These are phyloP conservation scores for Hylodesmum podocarpum DNA, from an alignment of 306 rosid genomes.

Conservation along the genomic window DNA sequence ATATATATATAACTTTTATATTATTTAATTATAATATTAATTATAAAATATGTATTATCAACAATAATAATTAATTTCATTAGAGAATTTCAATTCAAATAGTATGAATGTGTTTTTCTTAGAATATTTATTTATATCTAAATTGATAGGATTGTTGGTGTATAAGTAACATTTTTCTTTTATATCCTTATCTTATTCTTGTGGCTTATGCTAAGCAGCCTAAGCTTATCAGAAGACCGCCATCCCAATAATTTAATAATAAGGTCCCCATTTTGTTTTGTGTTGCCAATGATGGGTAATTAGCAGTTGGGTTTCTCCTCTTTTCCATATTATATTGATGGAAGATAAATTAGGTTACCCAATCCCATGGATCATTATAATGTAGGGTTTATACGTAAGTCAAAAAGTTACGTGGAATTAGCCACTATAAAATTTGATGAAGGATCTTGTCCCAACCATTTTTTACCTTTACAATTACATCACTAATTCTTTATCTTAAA, in stretches of 20 bases:
- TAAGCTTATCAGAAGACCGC: not conserved
- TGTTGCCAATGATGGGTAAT: not conserved
- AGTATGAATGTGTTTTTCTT: too few species aligned
- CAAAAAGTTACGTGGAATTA: not conserved
- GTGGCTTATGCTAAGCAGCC: not conserved
- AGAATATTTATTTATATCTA: too few species aligned
- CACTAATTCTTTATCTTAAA: not conserved
- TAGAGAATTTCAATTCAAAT: too few species aligned
- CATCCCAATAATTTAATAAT: not conserved
- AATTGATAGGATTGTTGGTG: too few species aligned
- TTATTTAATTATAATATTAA: too few species aligned
- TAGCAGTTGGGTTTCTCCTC: constrained; percentile 19
- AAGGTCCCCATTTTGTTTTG: not conserved
- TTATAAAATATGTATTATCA: too few species aligned
- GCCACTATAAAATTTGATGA: not conserved
- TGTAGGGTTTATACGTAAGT: not conserved
- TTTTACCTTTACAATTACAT: not conserved
- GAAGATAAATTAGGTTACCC: constrained; percentile 38
- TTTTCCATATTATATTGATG: constrained; percentile 6
- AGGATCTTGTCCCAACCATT: not conserved
- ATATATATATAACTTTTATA: too few species aligned
- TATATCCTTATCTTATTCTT: not conserved
- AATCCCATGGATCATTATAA: constrained; percentile 12
- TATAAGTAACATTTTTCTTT: not conserved
- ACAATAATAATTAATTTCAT: too few species aligned